A percentile compares a stretch with the other conserved stretches of the same genome.
Evolutionary conservation across 1,284 basidiomycete species (phyloP).

Genomic region (Boletus semigastroideus): DNA sequence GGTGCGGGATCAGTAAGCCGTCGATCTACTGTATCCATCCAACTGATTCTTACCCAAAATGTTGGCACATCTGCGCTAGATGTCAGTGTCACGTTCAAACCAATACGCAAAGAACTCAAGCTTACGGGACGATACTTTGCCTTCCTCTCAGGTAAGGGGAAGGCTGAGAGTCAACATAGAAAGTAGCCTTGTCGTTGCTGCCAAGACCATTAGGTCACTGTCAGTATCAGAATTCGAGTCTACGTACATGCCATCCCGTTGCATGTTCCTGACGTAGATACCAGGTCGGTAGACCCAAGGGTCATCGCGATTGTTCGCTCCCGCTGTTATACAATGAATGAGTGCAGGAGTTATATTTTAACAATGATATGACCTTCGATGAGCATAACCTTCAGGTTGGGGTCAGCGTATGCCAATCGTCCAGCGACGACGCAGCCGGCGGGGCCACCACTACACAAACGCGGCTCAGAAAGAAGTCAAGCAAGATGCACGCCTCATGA

Average conservation of each 20-base stretch:
- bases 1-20: neutral
- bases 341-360: neutral
- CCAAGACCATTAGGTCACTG: slow-evolving; percentile 1
- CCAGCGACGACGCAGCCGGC: slow-evolving; percentile 70
- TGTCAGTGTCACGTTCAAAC: neutral
- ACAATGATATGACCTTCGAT: slow-evolving; percentile 53
- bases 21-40: neutral
- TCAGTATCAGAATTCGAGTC: neutral
- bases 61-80: slow-evolving; percentile 54
- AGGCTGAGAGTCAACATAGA: slow-evolving; percentile 61
- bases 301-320: slow-evolving; percentile 71
- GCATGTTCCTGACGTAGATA: slow-evolving; percentile 70
- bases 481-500: neutral
- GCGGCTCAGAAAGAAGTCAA: slow-evolving; percentile 6
- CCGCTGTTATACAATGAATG: slow-evolving; percentile 38
- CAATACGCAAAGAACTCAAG: slow-evolving; percentile 6
- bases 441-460: slow-evolving; percentile 53
- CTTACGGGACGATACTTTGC: slow-evolving; percentile 66
- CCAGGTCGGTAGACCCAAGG: slow-evolving; percentile 74
- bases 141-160: slow-evolving; percentile 62
- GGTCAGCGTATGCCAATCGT: slow-evolving; percentile 68
- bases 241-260: slow-evolving; percentile 60
- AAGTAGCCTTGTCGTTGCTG: slow-evolving; percentile 73
- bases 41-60: slow-evolving; percentile 49
- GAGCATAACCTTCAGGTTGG: slow-evolving; percentile 71